phyloP scores from a whole-genome alignment of 768 basidiomycete species.

The Saitozyma podzolica region DNA sequence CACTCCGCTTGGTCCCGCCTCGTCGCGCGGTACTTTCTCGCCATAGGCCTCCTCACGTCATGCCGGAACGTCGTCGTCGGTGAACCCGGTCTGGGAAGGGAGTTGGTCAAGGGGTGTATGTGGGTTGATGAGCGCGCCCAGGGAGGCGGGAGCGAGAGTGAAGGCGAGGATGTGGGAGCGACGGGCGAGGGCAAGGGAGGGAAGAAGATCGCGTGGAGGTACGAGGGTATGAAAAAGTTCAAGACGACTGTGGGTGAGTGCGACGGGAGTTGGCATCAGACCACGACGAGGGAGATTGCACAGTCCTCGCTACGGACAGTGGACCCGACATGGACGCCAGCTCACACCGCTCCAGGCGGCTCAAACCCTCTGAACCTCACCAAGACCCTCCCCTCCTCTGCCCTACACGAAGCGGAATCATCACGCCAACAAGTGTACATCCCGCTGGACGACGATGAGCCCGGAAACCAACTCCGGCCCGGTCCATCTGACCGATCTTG shows the following conservation, averaged over 20 bases:
- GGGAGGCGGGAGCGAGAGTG: conserved; percentile 44
- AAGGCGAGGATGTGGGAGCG: conserved; percentile 51
- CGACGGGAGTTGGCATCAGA: no score
- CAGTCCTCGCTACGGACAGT: not conserved
- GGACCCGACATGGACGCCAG: not conserved
- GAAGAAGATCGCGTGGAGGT: conserved; percentile 97
- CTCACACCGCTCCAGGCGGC: conserved; percentile 7
- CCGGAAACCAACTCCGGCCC: not conserved
- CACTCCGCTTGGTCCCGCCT: conserved; percentile 84
- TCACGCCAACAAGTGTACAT: conserved; percentile 26
- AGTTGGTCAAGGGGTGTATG: conserved; percentile 73
- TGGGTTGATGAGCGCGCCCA: conserved; percentile 60
- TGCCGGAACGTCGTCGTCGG: conserved; percentile 72
- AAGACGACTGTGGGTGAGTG: conserved; percentile 69
- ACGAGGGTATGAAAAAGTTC: conserved; percentile 89
- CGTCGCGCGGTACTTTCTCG: conserved; percentile 81
- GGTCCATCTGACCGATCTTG: not conserved
- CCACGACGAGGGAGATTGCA: not conserved
- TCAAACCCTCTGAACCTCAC: conserved; percentile 22
- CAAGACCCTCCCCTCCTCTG: conserved; percentile 33
- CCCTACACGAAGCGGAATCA: conserved; percentile 22
- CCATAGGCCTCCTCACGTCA: conserved; percentile 75
- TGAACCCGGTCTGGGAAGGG: conserved; percentile 56
- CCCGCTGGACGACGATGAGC: not conserved
- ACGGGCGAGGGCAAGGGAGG: conserved; percentile 55